Base-by-base conservation (phyloP, 768 basidiomycete species). In the Phlegmacium glaucopus region DNA sequence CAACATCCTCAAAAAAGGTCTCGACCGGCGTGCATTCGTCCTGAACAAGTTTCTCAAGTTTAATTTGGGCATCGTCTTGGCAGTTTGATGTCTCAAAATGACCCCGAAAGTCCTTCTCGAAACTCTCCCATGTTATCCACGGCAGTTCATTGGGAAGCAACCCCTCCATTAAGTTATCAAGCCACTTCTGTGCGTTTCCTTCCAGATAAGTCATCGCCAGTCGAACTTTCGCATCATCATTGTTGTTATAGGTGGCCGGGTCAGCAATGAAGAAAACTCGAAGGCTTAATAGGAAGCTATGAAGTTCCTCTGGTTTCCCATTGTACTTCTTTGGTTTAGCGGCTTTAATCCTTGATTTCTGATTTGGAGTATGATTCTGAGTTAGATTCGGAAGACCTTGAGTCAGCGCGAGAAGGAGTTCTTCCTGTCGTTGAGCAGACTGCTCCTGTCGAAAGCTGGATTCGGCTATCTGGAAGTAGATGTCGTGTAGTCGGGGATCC, bases 1-100 rank as follows among this genome's bases (percentile, higher is more conserved):
- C 47, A 13, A 49, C 35, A 17, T 42, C 32, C 8, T 49, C 41
- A 26, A 49, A 49, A 30, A 36, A 49, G 7, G 16, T 22, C 16
- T 49, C 47, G 12, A 32, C 41, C 7, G 47, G 40, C 2, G 22
- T 5, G 2, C 27, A 41, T 8, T 34, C 41, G 6, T 16, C 25
- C 18, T 49, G 47, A 9, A 12, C 13, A 4, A 49, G 32, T 1
- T 38, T 26, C 17, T 36, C 32, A 11, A 49, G n/a, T 13, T 17
- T 29, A 13, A 22, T 32, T 27, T 49, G 47, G 13, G 47, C 47
- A 10, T 49, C 40, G 4, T 25, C 34, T 15, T 43, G 27, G 5
- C 40, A 10, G 22, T 49, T 28, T 11, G 17, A n/a, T n/a, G 34
- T 42, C 32, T 35, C 30, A 17, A 49, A 49, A n/a, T 34, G 28